Base-by-base conservation (phyloP, 2,329 filamentous ascomycete species). In the Colletotrichum australisinense region DNA sequence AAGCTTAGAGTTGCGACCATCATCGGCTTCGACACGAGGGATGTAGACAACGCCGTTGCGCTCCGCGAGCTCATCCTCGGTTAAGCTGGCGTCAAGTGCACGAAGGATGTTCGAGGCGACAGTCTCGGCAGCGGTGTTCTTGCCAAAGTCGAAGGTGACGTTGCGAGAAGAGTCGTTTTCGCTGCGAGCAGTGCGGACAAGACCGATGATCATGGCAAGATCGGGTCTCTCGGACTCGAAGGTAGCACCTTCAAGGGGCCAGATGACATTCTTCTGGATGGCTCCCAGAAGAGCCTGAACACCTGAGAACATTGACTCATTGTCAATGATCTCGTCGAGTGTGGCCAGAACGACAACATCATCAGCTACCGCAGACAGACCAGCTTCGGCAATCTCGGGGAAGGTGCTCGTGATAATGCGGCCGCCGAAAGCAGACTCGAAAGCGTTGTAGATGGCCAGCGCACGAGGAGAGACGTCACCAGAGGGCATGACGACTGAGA, bases 41-140 rank as follows among this genome's bases (percentile, higher is more conserved):
- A 78, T 78, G 42, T 77, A 75, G 12, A 79, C 56, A 6, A 75
- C 63, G 5, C 77, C 77, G 26, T 76, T 58, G 11, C 76, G 74
- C 75, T 79, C 77, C 2, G 75, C 58, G 4, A 79, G 52, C 58
- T 79, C 78, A 11, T 77, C 72, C 35, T 79, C 78, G 0, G 59
- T 53, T 38, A 76, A 73, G 9, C 53, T 72, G n/a, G 49, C 52
- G 35, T 74, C 74, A 7, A 78, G 74, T n/a, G 76, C 24, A 16
- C 73, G 70, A 16, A 77, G 19, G 5, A 76, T 67, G 16, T 76
- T 66, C 28, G 59, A 60, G 30, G 74, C 72, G 19, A 76, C 71
- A 52, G 67, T 55, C 14, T 73, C 59, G 2, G 76, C 62, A 42
- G 56, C 24, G 11, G 56, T 62, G n/a, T 68, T 65, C 38, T 58